Conservation (phyloP, 441 rosid genomes). For the Bruguiera hainesii region DNA sequence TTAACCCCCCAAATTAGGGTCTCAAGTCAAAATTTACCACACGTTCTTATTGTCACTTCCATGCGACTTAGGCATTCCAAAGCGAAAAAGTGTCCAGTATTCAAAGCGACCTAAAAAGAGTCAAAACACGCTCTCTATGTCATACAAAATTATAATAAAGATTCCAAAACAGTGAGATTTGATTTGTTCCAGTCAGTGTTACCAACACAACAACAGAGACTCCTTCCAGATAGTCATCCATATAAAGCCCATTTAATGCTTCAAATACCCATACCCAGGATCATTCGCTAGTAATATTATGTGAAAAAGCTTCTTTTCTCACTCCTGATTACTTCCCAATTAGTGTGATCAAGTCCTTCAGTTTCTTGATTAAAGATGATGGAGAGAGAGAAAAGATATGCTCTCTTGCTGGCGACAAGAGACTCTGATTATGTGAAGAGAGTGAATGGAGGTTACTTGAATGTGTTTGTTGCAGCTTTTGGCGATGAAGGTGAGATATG, state of each 20-base stretch:
- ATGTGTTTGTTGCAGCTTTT: conserved; percentile 57
- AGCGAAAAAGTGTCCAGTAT: too few species aligned
- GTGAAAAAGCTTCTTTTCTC: neutral
- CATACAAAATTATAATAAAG: too few species aligned
- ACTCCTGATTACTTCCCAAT: neutral
- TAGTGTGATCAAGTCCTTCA: neutral
- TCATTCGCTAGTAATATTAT: neutral
- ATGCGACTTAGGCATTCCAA: too few species aligned
- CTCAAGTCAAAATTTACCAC: too few species aligned
- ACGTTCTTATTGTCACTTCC: too few species aligned
- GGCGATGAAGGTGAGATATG: conserved; percentile 71
- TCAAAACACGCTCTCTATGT: too few species aligned
- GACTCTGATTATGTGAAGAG: conserved; percentile 71
- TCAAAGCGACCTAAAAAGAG: too few species aligned
- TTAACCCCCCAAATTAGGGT: too few species aligned
- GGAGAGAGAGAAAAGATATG: conserved; percentile 44
- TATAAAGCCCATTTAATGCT: neutral
- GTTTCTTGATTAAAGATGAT: neutral
- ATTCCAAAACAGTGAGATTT: too few species aligned
- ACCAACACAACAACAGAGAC: too few species aligned
- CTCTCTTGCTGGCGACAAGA: conserved; percentile 51
- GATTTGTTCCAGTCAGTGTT: too few species aligned
- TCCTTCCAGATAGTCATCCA: neutral
- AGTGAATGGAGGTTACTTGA: conserved; percentile 71
- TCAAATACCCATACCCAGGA: neutral